Conservation (phyloP, 2,329 filamentous ascomycete species). For the Trichophyton equinum region DNA sequence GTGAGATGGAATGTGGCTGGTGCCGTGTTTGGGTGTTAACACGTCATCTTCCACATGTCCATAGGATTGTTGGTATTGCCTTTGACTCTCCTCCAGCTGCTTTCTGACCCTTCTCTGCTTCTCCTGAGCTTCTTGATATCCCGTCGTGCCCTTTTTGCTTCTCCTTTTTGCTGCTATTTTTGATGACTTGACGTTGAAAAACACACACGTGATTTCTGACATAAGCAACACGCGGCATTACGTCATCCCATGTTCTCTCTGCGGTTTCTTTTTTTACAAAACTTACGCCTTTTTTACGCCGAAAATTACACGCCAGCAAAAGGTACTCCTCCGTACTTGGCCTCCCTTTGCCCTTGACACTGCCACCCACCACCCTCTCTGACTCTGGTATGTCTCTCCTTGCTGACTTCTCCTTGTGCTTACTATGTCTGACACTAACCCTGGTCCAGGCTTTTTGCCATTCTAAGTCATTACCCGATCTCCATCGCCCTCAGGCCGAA, state of each 20-base stretch:
- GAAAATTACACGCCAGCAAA: too few relatives aligned
- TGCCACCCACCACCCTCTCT: too few relatives aligned
- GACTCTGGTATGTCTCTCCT: too few relatives aligned
- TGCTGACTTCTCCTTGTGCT: too few relatives aligned
- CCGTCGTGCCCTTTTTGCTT: neutral
- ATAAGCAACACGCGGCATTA: constrained; percentile 4
- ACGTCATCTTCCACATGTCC: neutral
- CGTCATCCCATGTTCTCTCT: neutral
- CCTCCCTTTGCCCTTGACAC: too few relatives aligned
- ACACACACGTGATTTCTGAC: neutral
- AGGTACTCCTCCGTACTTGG: too few relatives aligned
- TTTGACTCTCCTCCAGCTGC: neutral
- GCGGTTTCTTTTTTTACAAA: neutral
- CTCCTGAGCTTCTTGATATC: neutral
- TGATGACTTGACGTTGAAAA: neutral
- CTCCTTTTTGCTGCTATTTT: neutral
- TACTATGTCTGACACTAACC: too few relatives aligned
- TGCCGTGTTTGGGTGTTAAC: neutral
- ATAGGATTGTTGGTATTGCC: neutral
- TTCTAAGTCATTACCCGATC: too few relatives aligned
- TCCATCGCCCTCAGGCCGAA: too few relatives aligned
- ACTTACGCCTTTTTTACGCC: neutral
- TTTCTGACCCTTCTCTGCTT: neutral
- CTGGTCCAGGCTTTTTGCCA: too few relatives aligned
- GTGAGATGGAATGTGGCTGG: neutral